phyloP scores from a whole-genome alignment of 2,329 filamentous ascomycete genomes.

The Pseudocercospora eumusae region DNA sequence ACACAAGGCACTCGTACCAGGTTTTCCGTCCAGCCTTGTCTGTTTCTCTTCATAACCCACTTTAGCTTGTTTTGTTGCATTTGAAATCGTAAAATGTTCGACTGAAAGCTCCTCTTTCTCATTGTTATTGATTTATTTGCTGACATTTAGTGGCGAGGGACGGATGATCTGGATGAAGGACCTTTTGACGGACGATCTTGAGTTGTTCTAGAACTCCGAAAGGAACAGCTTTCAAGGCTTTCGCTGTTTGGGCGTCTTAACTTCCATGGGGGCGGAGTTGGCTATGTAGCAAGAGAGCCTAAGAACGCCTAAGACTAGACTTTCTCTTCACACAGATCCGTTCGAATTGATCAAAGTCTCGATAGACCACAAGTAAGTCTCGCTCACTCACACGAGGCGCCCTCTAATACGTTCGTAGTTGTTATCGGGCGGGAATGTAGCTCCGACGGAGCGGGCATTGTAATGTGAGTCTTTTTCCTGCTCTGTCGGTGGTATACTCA shows the following conservation, averaged over 20 bases:
- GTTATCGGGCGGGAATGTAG: no score
- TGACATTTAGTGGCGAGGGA: neutral
- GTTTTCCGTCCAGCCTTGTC: constrained; percentile 15
- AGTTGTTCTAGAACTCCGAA: no score
- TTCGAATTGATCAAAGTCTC: neutral
- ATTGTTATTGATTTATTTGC: neutral
- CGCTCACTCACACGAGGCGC: neutral
- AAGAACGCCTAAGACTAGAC: no score
- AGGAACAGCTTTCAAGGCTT: neutral
- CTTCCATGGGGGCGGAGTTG: no score
- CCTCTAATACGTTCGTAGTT: no score
- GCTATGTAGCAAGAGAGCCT: no score
- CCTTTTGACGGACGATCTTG: neutral
- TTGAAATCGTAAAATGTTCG: constrained; percentile 4
- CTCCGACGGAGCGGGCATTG: no score
- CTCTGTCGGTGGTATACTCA: neutral
- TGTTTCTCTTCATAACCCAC: neutral
- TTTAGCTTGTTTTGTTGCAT: constrained; percentile 6
- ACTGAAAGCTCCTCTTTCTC: neutral
- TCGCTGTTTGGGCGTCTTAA: no score
- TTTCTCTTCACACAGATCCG: no score
- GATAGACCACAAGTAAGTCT: neutral
- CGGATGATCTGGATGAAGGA: neutral
- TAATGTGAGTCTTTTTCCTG: neutral
- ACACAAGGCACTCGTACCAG: constrained; percentile 27